phyloP scores from a whole-genome alignment of 2,329 filamentous ascomycete genomes.

The Talaromyces sp. region DNA sequence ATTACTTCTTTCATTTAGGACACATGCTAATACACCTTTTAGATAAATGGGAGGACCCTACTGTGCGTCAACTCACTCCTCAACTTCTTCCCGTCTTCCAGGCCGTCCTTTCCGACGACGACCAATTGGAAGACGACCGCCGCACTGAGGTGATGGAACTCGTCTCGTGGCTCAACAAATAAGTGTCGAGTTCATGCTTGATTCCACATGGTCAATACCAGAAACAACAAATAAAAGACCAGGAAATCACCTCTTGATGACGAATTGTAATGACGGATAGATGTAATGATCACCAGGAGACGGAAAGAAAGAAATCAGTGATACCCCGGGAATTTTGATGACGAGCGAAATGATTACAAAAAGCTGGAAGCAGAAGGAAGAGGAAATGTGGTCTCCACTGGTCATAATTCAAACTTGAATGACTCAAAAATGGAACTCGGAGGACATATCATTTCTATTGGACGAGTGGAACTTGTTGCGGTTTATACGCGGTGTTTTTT shows the following conservation, averaged over 20 bases:
- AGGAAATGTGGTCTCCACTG: not conserved
- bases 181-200: not conserved
- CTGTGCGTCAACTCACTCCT: slow-evolving; percentile 45
- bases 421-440: slow-evolving; percentile 15
- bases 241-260: not conserved
- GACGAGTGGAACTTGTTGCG: slow-evolving; percentile 5
- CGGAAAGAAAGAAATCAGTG: slow-evolving; percentile 9
- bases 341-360: slow-evolving; percentile 16
- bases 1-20: no score
- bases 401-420: slow-evolving; percentile 15
- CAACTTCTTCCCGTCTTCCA: slow-evolving; percentile 48
- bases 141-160: slow-evolving; percentile 46
- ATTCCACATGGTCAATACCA: not conserved
- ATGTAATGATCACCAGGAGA: slow-evolving; percentile 13
- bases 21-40: not conserved
- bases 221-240: not conserved
- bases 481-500: not conserved
- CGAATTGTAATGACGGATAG: slow-evolving; percentile 17
- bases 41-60: slow-evolving; percentile 47
- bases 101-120: slow-evolving; percentile 43
- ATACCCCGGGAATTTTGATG: slow-evolving; percentile 19
- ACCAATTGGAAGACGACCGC: slow-evolving; percentile 49
- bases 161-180: slow-evolving; percentile 46
- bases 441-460: slow-evolving; percentile 15
- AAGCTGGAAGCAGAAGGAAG: not conserved